Evolutionary conservation across 1,284 basidiomycete species (phyloP).

Genomic region (Malassezia dermatis): DNA sequence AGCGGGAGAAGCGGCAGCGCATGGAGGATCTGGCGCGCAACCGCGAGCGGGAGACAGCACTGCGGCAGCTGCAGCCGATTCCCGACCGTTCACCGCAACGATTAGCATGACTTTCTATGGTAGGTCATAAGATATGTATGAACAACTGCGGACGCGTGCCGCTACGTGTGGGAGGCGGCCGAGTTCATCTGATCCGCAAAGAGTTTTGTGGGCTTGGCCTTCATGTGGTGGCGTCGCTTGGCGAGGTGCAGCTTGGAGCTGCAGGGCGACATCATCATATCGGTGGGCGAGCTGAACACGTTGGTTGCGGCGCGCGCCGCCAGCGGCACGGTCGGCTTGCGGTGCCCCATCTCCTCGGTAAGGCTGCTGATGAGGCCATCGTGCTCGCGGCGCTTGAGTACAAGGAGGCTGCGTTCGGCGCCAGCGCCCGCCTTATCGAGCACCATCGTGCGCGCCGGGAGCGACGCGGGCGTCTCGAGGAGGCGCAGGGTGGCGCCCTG

Average conservation of each 20-base stretch:
- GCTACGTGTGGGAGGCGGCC: neutral
- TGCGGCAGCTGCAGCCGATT: conserved; percentile 33
- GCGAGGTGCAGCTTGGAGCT: conserved; percentile 45
- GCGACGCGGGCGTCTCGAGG: conserved; percentile 37
- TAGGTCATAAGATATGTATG: conserved; percentile 1
- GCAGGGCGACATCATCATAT: conserved; percentile 43
- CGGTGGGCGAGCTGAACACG: conserved; percentile 43
- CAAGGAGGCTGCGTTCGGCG: conserved; percentile 25
- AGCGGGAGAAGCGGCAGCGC: conserved; percentile 35
- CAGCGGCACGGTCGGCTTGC: conserved; percentile 27
- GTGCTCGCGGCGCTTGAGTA: conserved; percentile 35
- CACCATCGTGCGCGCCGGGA: conserved; percentile 36
- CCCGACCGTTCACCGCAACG: neutral
- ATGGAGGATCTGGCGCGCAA: conserved; percentile 28
- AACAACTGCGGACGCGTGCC: neutral
- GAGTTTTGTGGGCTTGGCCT: conserved; percentile 43
- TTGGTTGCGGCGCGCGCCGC: conserved; percentile 38
- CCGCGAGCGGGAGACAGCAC: conserved; percentile 29
- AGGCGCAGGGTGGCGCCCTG: conserved; percentile 25
- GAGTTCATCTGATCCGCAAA: conserved; percentile 22
- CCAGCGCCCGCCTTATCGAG: conserved; percentile 27
- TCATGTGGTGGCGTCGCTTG: conserved; percentile 42
- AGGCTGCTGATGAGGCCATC: conserved; percentile 38
- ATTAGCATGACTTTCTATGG: neutral
- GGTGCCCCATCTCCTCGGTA: conserved; percentile 43